Evolutionary conservation across 805 yeast genomes (phyloP), one percentile per base, ranked within the genome.

Genomic region (Candida arabinofermentans): DNA sequence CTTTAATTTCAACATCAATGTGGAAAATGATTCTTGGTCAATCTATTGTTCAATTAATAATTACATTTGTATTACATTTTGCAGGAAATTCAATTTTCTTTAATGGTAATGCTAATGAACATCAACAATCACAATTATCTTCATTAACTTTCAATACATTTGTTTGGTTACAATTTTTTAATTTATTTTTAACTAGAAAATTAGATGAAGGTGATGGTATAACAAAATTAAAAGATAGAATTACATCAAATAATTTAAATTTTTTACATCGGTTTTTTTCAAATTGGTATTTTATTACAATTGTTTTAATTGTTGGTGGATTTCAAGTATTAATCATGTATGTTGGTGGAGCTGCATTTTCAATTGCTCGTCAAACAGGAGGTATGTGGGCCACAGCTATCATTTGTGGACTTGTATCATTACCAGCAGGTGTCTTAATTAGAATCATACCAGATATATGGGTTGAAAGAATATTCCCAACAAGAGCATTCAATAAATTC

Each of bases 11-110:
- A 5, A 81, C 82, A 3, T 84, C 96, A 8, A 93, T 93, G 90
- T 93, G 99, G 99, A 93, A 93, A 65, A 91, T 93, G 97, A 93
- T 93, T 52, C 46, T 90, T 37, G 93, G 96, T 2, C 97, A 93
- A 67, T 75, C 96, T 1, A 45, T 72, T 13, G 75, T 80, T 47
- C 99, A 93, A 70, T 73, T 93, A 47, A 59, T 74, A 18, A 76
- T 93, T 16, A 91, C 98, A 0, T 83, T 93, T 58, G 70, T 73
- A 9, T 65, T 93, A 34, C 93, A 89, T 62, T 93, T 88, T 65
- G 85, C 79, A 8, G 96, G 97, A 16, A 61, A 65, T 13, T 39
- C 64, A 34, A 65, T 89, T 24, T 85, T 88, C 59, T 79, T 65
- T 51, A 67, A 67, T 4, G 37, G 39, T 23, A 51, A 51, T 2